Evolutionary conservation across 139 green algal genomes (phyloP), one percentile per base, ranked within the genome.

Genomic region (Helicosporidium sp.): DNA sequence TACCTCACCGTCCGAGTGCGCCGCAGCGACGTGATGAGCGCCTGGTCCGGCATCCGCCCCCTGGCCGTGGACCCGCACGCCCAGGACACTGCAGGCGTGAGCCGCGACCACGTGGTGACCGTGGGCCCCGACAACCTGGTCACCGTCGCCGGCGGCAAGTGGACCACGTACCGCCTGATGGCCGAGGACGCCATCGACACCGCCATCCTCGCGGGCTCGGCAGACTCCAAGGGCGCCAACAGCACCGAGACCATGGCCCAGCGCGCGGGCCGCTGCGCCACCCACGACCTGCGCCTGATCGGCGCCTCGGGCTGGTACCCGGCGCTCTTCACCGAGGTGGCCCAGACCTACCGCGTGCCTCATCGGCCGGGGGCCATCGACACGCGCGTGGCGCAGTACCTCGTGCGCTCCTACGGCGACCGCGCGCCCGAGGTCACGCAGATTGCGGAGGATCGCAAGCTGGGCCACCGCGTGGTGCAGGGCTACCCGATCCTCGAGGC

Each of bases 131-230:
- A 91, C 43, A 81, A 79, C n/a, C 48, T 96, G 13, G 70, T 98
- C 24, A 96, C 79, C 10, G 69, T 95, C 12, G 77, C 74, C 24
- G 74, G 81, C 29, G 83, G 82, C 47, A 94, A 94, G 67, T 98
- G 89, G 89, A 98, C 89, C 1, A 98, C 89, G 2, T 98, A 98
- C 62, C 60, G 89, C 2, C 57, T 61, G 18, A 94, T 94, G 85
- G 85, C 85, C 2, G 36, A 87, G 59, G 74, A 91, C 40, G 65
- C 73, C 0, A 31, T 93, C 0, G 66, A 93, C 46, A 22, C 50
- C 7, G 77, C 70, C 0, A 34, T 79, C 17, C 34, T 49, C 0
- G 64, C 45, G 4, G n/a, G n/a, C n/a, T n/a, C n/a, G n/a, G n/a
- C n/a, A n/a, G n/a, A n/a, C n/a, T n/a, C n/a, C n/a, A 61, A 62